phyloP scores from a whole-genome alignment of 2,329 filamentous ascomycete species.

The Fusarium kyushuense region DNA sequence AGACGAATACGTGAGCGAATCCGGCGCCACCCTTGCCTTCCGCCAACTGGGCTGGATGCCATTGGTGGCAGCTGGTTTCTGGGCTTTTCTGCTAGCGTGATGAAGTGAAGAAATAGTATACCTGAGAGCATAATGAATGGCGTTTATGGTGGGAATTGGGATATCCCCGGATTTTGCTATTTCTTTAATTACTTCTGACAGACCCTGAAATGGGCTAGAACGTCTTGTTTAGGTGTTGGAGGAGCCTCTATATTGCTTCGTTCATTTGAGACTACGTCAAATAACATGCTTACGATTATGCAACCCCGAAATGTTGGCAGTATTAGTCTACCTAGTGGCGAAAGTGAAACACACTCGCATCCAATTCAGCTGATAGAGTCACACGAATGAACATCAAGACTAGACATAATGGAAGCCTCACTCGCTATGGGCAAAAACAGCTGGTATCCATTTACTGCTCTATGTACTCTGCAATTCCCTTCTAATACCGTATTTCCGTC shows the following conservation, averaged over 20 bases:
- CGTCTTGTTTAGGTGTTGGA: conserved; percentile 42
- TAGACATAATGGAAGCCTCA: neutral
- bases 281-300: conserved; percentile 5
- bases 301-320: neutral
- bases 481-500: conserved; percentile 18
- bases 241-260: conserved; percentile 28
- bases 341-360: neutral
- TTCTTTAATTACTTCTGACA: neutral
- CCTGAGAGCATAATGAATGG: conserved; percentile 42
- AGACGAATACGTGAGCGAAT: conserved; percentile 49
- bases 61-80: conserved; percentile 55
- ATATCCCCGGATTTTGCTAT: conserved; percentile 36
- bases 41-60: conserved; percentile 54
- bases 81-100: conserved; percentile 54
- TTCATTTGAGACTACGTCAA: conserved; percentile 18
- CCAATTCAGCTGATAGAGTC: neutral
- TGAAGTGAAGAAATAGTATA: conserved; percentile 41
- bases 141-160: conserved; percentile 34
- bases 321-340: neutral
- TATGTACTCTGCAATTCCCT: conserved; percentile 10
- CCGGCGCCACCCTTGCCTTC: conserved; percentile 44
- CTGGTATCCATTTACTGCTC: conserved; percentile 27
- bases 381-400: neutral
- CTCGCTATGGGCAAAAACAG: neutral
- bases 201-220: neutral